Conservation (phyloP, 495 filamentous ascomycete genomes). For the Neurospora sp. region DNA sequence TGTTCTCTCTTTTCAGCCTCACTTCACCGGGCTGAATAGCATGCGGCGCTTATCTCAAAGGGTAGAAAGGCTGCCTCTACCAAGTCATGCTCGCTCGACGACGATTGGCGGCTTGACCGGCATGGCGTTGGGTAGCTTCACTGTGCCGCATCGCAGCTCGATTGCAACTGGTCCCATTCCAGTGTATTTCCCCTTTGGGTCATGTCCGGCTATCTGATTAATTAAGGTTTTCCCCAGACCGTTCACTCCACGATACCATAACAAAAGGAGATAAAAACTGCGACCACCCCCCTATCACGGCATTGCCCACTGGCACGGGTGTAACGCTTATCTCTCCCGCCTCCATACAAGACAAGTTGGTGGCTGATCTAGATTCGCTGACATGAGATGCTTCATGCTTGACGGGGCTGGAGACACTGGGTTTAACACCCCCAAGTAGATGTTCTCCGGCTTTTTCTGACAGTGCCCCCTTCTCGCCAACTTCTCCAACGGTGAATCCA, state of each 20-base stretch:
- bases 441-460: background rate
- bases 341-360: background rate
- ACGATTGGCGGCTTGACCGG: background rate
- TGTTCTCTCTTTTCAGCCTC: background rate
- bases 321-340: background rate
- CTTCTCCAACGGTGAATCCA: background rate
- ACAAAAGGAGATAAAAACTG: background rate
- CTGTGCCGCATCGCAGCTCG: background rate
- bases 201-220: background rate
- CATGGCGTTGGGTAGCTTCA: background rate
- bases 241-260: background rate
- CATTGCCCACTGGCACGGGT: background rate
- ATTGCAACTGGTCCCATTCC: background rate
- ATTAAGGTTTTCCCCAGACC: background rate
- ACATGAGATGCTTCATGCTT: background rate
- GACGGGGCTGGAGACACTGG: background rate
- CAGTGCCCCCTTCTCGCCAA: background rate
- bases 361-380: background rate
- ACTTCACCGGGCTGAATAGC: background rate
- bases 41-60: background rate
- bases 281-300: background rate
- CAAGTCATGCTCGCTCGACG: background rate
- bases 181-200: background rate
- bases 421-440: background rate
- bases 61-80: background rate